phyloP scores from a whole-genome alignment of 1,139 yeast genomes.

The Sugiyamaella paludigena region DNA sequence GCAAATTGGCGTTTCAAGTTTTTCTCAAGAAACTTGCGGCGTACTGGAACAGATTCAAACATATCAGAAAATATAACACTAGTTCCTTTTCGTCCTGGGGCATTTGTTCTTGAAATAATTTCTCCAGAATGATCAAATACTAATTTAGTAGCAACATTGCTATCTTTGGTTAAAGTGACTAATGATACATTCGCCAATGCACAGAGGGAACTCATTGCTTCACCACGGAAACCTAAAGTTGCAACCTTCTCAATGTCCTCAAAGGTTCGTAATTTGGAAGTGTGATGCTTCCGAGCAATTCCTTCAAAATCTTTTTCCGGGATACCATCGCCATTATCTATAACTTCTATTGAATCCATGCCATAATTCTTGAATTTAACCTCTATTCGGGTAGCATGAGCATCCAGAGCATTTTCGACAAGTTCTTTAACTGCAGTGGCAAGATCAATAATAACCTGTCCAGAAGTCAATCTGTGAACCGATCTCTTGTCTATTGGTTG shows the following conservation, averaged over 20 bases:
- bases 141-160: constrained; percentile 52
- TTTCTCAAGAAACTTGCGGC: constrained; percentile 66
- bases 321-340: constrained; percentile 81
- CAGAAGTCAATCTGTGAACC: constrained; percentile 78
- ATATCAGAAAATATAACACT: constrained; percentile 47
- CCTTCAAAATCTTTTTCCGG: constrained; percentile 52
- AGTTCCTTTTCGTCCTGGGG: constrained; percentile 51
- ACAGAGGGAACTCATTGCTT: constrained; percentile 37
- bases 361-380: constrained; percentile 69
- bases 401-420: constrained; percentile 84
- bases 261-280: constrained; percentile 66
- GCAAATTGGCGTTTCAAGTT: constrained; percentile 70
- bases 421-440: constrained; percentile 78
- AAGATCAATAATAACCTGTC: constrained; percentile 85
- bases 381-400: constrained; percentile 64
- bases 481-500: constrained; percentile 46
- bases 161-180: constrained; percentile 51
- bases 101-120: constrained; percentile 40
- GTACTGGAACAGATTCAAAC: constrained; percentile 60
- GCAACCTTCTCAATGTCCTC: constrained; percentile 49
- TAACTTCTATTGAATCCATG: constrained; percentile 64
- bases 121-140: constrained; percentile 55
- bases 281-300: constrained; percentile 69
- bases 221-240: constrained; percentile 45
- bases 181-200: constrained; percentile 46